A percentile compares a stretch with the other conserved stretches of the same genome.
These are phyloP conservation scores for Pseudocercospora eumusae DNA, from an alignment of 2,329 filamentous ascomycete genomes.

Conservation along the genomic window DNA sequence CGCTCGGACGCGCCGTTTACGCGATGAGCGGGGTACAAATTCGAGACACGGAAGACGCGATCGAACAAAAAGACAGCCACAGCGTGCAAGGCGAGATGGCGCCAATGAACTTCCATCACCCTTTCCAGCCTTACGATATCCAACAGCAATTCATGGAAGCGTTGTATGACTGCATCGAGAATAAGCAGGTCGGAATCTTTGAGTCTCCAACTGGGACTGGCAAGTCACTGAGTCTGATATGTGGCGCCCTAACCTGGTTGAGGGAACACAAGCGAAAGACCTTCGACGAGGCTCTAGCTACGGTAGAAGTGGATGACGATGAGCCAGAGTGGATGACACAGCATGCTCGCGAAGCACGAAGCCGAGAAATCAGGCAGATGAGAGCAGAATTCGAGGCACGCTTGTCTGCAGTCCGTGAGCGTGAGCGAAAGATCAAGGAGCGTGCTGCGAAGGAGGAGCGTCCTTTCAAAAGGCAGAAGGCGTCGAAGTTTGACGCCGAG, in stretches of 20 bases:
- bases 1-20: constrained; percentile 29
- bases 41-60: background rate
- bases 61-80: background rate
- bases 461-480: constrained; percentile 49
- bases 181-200: constrained; percentile 81
- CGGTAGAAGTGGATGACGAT: constrained; percentile 56
- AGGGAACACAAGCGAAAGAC: constrained; percentile 70
- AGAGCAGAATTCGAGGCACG: constrained; percentile 75
- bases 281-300: constrained; percentile 57
- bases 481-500: constrained; percentile 32
- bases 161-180: constrained; percentile 75
- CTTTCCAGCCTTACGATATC: constrained; percentile 83
- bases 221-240: constrained; percentile 90
- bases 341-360: constrained; percentile 69
- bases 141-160: constrained; percentile 85
- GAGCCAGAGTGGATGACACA: constrained; percentile 86
- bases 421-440: constrained; percentile 62
- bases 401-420: constrained; percentile 62
- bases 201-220: constrained; percentile 88
- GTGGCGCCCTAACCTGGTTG: constrained; percentile 87
- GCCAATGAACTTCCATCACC: constrained; percentile 73
- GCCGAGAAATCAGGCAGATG: constrained; percentile 64
- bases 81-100: constrained; percentile 23
- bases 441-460: constrained; percentile 48
- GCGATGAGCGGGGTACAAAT: constrained; percentile 21